A percentile compares a stretch with the other conserved stretches of the same genome.
phyloP scores from a whole-genome alignment of 129 eudicot genomes.

The Deinandra increscens region DNA sequence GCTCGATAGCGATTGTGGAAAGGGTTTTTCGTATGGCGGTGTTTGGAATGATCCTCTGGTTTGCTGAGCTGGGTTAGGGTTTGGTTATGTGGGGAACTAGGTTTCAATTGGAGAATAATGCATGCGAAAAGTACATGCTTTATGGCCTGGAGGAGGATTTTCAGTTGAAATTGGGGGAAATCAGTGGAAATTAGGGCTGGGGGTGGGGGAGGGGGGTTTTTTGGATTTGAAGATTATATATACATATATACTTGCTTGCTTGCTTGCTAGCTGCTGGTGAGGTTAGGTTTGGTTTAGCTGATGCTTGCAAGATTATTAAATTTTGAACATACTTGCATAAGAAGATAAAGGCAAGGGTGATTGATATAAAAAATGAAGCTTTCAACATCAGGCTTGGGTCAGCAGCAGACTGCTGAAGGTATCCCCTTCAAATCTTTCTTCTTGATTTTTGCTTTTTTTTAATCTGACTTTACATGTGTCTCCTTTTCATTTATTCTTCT shows the following conservation, averaged over 20 bases:
- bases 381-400: conserved; percentile 99
- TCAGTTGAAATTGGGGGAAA: conserved; percentile 17
- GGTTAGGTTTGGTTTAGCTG: conserved; percentile 10
- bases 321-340: conserved; percentile 7
- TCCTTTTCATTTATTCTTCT: conserved; percentile 28
- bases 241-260: too few species aligned
- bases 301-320: conserved; percentile 16
- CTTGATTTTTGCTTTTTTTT: conserved; percentile 20
- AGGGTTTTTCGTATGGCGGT: conserved; percentile 29
- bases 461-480: conserved; percentile 32
- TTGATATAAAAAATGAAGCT: conserved; percentile 73
- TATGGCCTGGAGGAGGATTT: conserved; percentile 20
- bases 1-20: conserved; percentile 57
- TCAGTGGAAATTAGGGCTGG: conserved; percentile 27
- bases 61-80: conserved; percentile 41
- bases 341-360: conserved; percentile 27
- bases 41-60: conserved; percentile 23
- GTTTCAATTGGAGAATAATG: conserved; percentile 23
- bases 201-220: background rate
- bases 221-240: background rate
- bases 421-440: conserved; percentile 36
- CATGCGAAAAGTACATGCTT: conserved; percentile 24
- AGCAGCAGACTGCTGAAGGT: conserved; percentile 99
- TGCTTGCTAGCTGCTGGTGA: background rate
- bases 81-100: background rate